Evolutionary conservation across 2,329 filamentous ascomycete species (phyloP).

Genomic region (Penicillium palitans): DNA sequence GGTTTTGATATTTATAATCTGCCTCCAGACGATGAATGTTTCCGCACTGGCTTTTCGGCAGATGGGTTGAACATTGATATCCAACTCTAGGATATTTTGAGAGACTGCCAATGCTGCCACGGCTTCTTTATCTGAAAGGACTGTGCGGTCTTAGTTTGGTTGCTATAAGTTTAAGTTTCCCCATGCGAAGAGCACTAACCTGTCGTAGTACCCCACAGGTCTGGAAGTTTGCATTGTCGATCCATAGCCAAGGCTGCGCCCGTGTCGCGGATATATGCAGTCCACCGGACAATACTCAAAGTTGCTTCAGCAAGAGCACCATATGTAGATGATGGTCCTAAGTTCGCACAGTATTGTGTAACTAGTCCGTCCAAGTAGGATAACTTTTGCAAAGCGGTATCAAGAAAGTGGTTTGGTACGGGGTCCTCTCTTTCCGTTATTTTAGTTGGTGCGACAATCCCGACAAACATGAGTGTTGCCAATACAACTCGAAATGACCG

Average conservation of each 20-base stretch:
- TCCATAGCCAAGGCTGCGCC: conserved; percentile 23
- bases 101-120: background rate
- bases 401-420: conserved; percentile 17
- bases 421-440: background rate
- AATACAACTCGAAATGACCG: conserved; percentile 24
- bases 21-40: conserved; percentile 19
- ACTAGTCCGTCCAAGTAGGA: conserved; percentile 17
- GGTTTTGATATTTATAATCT: conserved; percentile 18
- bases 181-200: background rate
- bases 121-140: background rate
- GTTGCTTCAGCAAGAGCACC: conserved; percentile 20
- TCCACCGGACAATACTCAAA: conserved; percentile 23
- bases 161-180: background rate
- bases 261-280: conserved; percentile 27
- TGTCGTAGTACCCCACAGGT: background rate
- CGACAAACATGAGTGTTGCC: conserved; percentile 26
- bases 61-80: conserved; percentile 12
- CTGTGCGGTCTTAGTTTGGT: background rate
- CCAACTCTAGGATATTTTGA: background rate
- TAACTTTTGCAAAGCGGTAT: conserved; percentile 18
- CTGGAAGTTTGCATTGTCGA: conserved; percentile 19
- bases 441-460: conserved; percentile 20
- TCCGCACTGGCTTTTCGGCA: conserved; percentile 18
- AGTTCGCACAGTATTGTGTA: conserved; percentile 17
- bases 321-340: conserved; percentile 24